A percentile compares a stretch with the other conserved stretches of the same genome.
phyloP scores from a whole-genome alignment of 441 rosid genomes.

The Kokia cookei region DNA sequence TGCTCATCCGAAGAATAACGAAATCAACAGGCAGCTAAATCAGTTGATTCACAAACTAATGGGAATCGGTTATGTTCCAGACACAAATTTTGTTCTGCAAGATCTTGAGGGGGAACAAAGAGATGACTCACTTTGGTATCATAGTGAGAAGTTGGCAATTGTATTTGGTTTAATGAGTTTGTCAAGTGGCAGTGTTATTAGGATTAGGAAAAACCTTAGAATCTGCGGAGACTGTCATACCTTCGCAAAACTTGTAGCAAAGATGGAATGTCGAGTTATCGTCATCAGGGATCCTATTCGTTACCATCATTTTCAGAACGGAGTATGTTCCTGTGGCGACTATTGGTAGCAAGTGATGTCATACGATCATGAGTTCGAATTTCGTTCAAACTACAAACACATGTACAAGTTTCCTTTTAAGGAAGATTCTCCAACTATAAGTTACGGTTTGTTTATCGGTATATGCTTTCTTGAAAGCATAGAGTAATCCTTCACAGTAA shows the following conservation, averaged over 20 bases:
- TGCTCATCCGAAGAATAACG: conserved; percentile 43
- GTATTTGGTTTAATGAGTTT: conserved; percentile 51
- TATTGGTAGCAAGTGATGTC: conserved; percentile 40
- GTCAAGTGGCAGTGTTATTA: conserved; percentile 37
- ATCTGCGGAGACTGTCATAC: conserved; percentile 75
- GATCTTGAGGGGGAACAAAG: conserved; percentile 73
- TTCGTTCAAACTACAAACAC: not conserved
- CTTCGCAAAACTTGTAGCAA: conserved; percentile 50
- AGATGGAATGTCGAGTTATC: conserved; percentile 38
- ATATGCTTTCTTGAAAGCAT: not conserved
- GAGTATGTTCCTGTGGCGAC: conserved; percentile 67
- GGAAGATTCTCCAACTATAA: not conserved
- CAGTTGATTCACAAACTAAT: conserved; percentile 35
- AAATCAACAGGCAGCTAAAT: conserved; percentile 36
- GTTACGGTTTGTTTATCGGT: not conserved
- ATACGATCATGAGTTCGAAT: not conserved
- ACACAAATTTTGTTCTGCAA: conserved; percentile 52
- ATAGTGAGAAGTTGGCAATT: conserved; percentile 70
- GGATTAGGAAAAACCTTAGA: conserved; percentile 69
- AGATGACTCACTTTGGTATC: conserved; percentile 56
- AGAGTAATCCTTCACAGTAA: too few relatives aligned
- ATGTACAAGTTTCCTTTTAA: not conserved
- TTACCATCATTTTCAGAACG: conserved; percentile 58
- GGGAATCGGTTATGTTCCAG: conserved; percentile 59
- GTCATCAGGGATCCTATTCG: conserved; percentile 64